Conservation (phyloP, 805 yeast genomes). For the Myxozyma vanderwaltii region DNA sequence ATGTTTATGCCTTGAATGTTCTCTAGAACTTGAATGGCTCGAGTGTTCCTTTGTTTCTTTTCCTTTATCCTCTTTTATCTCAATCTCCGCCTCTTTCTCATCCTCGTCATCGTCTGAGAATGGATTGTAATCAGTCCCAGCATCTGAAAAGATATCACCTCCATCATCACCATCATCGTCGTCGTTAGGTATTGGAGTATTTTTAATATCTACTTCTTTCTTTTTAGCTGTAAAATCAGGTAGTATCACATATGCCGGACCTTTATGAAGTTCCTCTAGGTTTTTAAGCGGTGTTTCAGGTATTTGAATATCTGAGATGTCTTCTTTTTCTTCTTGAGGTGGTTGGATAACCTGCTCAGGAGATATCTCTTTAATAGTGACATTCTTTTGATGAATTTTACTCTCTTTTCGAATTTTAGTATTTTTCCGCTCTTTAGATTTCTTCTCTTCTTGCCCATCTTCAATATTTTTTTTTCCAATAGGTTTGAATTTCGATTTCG, state of each 20-base stretch:
- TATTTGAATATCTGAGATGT: no score
- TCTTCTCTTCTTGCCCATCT: background rate
- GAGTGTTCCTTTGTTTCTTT: background rate
- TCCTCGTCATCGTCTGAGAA: conserved; percentile 23
- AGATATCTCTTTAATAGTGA: background rate
- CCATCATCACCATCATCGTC: conserved; percentile 21
- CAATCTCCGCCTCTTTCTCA: conserved; percentile 8
- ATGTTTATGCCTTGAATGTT: background rate
- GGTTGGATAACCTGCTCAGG: no score
- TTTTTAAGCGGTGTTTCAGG: no score
- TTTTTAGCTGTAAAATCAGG: background rate
- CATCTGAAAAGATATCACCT: conserved; percentile 32
- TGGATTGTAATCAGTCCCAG: conserved; percentile 33
- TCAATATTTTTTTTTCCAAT: conserved; percentile 11
- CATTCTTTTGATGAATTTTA: background rate
- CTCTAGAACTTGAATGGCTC: no score
- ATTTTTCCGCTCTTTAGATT: background rate
- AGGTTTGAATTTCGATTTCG: conserved; percentile 17
- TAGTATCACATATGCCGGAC: conserved; percentile 6
- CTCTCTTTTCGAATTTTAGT: background rate
- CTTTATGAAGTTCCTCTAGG: background rate
- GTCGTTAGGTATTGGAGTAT: background rate
- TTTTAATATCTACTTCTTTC: background rate
- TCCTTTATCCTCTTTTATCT: background rate
- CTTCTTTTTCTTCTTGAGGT: background rate